Conservation (phyloP, 129 eudicot genomes). For the Escallonia rubra region DNA sequence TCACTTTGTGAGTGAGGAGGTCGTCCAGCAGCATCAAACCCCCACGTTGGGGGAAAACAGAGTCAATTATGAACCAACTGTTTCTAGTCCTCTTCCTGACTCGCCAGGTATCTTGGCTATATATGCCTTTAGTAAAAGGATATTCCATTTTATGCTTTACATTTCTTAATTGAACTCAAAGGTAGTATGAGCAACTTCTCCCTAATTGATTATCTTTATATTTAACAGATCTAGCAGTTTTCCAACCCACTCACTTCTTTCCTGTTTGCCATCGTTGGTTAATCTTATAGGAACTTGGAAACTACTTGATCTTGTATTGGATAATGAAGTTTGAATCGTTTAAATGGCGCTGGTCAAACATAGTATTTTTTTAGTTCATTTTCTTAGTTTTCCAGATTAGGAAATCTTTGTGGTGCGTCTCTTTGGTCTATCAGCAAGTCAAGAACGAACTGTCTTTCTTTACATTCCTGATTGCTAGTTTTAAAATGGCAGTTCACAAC, state of each 20-base stretch:
- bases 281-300: no score
- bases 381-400: no score
- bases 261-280: no score
- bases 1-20: conserved; percentile 58
- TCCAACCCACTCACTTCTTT: no score
- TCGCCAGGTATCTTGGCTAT: conserved; percentile 46
- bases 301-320: no score
- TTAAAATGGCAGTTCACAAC: conserved; percentile 34
- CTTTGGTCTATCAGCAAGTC: background rate
- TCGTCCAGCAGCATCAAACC: conserved; percentile 30
- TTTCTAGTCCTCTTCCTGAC: conserved; percentile 35
- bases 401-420: no score
- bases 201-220: no score
- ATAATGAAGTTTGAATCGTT: no score
- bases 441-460: background rate
- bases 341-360: no score
- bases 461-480: background rate
- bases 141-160: background rate
- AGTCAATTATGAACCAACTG: conserved; percentile 43
- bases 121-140: background rate
- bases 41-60: conserved; percentile 25
- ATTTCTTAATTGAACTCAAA: background rate
- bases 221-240: no score
- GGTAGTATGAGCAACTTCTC: background rate
- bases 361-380: no score